These are phyloP conservation scores for Thermoascus crustaceus DNA, from an alignment of 2,329 filamentous ascomycete species.

Conservation along the genomic window DNA sequence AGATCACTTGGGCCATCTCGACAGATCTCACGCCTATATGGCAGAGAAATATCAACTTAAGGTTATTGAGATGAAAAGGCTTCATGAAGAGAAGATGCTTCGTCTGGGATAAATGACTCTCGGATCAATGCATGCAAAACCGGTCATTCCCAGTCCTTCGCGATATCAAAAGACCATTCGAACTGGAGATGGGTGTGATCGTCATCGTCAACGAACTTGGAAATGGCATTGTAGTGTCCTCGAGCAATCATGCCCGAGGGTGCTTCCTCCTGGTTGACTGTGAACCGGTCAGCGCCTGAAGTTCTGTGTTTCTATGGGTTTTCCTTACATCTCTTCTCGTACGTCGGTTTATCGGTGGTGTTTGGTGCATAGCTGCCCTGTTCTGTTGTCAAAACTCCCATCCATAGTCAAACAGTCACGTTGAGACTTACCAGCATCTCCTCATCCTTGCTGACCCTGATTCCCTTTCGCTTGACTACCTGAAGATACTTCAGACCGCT, in stretches of 20 bases:
- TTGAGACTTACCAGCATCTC: slow-evolving; percentile 80
- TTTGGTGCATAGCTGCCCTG: slow-evolving; percentile 90
- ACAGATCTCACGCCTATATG: too few relatives aligned
- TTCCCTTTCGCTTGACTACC: slow-evolving; percentile 79
- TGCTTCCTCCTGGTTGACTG: slow-evolving; percentile 86
- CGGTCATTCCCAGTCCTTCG: slow-evolving; percentile 52
- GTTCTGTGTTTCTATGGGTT: not conserved
- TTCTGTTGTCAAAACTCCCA: not conserved
- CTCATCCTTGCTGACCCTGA: slow-evolving; percentile 83
- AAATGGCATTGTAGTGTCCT: slow-evolving; percentile 81
- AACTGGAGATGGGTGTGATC: slow-evolving; percentile 83
- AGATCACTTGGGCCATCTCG: not conserved
- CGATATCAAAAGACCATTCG: slow-evolving; percentile 93
- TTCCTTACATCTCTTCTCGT: slow-evolving; percentile 81
- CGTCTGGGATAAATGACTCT: slow-evolving; percentile 1
- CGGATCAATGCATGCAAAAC: not conserved
- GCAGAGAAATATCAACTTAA: too few relatives aligned
- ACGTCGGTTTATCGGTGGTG: slow-evolving; percentile 75
- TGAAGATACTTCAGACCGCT: slow-evolving; percentile 95
- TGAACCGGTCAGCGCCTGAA: slow-evolving; percentile 1
- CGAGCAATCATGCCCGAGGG: slow-evolving; percentile 84
- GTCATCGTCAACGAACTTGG: slow-evolving; percentile 92
- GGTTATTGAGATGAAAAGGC: not conserved
- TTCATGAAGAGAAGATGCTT: not conserved
- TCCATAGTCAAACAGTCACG: slow-evolving; percentile 1